A percentile compares a stretch with the other conserved stretches of the same genome.
phyloP scores from a whole-genome alignment of 208 protist genomes.

The Leishmania tarentolae region DNA sequence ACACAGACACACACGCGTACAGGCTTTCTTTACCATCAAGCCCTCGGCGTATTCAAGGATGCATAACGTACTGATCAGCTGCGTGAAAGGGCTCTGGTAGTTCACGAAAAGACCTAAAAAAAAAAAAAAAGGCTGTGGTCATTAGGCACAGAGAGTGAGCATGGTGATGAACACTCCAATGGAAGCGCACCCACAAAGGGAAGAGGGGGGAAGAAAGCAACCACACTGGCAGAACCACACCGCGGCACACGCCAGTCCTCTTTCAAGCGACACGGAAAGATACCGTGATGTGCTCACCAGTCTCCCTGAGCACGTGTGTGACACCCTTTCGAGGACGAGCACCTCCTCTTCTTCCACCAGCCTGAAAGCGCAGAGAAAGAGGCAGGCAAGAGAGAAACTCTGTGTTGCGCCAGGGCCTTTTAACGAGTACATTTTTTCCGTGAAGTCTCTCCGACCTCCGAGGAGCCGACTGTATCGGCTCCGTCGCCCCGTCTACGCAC shows the following conservation, averaged over 20 bases:
- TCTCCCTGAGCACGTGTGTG: not conserved
- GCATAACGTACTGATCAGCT: not conserved
- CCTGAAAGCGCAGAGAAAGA: not conserved
- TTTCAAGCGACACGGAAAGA: no score
- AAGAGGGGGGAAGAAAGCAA: not conserved
- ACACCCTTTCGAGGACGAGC: not conserved
- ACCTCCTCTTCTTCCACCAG: not conserved
- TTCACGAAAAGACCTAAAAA: not conserved
- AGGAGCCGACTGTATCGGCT: no score
- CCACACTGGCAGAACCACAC: no score
- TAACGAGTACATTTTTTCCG: no score
- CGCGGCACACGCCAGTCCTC: no score
- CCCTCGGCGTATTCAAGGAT: not conserved
- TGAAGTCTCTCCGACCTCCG: no score
- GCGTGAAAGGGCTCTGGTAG: not conserved
- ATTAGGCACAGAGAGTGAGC: no score
- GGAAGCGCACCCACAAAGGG: no score
- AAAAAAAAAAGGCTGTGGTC: no score
- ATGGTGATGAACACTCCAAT: no score
- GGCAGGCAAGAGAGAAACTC: not conserved
- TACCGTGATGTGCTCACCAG: not conserved
- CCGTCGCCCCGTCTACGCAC: no score
- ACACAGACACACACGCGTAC: not conserved
- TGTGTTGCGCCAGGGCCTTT: not conserved
- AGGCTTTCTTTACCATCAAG: not conserved